Evolutionary conservation across 352 stramenopile species (phyloP).

Genomic region (Globisporangium mamillatum): DNA sequence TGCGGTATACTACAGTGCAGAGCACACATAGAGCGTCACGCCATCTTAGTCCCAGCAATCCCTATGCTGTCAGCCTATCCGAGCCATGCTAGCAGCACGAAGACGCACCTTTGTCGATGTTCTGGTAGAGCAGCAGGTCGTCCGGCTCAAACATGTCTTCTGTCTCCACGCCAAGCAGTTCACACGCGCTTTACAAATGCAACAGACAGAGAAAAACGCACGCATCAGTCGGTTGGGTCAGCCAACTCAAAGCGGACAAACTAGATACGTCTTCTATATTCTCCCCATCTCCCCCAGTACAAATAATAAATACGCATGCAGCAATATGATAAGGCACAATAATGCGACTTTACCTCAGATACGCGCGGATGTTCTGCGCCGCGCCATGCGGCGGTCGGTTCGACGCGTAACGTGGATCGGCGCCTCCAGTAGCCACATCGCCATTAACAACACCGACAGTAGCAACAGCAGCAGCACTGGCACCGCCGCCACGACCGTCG

Average conservation of each 20-base stretch:
- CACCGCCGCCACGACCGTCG: neutral
- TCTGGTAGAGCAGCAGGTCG: conserved; percentile 52
- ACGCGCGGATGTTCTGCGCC: conserved; percentile 57
- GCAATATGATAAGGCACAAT: neutral
- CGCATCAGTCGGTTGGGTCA: neutral
- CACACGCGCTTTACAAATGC: conserved; percentile 46
- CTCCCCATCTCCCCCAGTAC: neutral
- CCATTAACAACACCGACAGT: neutral
- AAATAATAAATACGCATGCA: neutral
- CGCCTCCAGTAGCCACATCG: neutral
- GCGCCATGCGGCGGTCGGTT: conserved; percentile 15
- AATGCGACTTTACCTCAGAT: conserved; percentile 42
- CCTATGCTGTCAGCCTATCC: neutral
- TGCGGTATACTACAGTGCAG: conserved; percentile 59
- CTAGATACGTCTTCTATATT: neutral
- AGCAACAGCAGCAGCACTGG: neutral
- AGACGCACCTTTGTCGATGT: conserved; percentile 67
- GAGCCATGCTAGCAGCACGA: neutral
- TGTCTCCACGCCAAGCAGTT: conserved; percentile 51
- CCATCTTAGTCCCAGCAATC: neutral
- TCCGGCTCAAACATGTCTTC: conserved; percentile 71
- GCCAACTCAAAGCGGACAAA: conserved; percentile 1
- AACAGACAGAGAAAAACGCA: neutral
- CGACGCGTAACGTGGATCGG: conserved; percentile 2
- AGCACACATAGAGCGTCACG: neutral